Base-by-base conservation (phyloP, 2,329 filamentous ascomycete species). In the Lecanoromycetidae sp. region DNA sequence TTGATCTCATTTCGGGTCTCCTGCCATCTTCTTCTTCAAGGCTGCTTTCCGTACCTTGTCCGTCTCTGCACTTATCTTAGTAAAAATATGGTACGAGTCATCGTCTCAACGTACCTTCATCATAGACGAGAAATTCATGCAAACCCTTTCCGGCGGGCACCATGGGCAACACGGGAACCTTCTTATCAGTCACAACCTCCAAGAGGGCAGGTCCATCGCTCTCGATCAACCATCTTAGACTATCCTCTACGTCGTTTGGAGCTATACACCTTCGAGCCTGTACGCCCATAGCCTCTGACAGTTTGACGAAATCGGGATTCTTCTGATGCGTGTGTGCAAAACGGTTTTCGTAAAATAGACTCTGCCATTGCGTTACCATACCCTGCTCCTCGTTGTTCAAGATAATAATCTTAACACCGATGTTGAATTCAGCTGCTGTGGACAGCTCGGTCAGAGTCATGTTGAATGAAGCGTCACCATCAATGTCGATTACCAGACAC, bases 291-390 rank as follows among this genome's bases (percentile, higher is more conserved):
- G 90, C 82, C 55, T 95, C 85, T 27, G 86, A 79, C 38, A 96
- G 73, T 71, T 91, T 94, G 67, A 90, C 84, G 63, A 96, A 96
- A 63, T 95, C 80, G n/a, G 90, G 87, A 66, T 96, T 96, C 62
- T 78, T 75, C 69, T 94, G 88, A 65, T 96, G 90, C 0, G 90
- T 95, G 65, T 94, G 88, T 29, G 87, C 76, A 58, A 47, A 96
- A 57, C 90, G 80, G 62, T 95, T 87, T 65, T 94, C 84, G 70
- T 94, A 96, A 71, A 96, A 96, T 55, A 96, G 79, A 58, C 87
- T 88, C 68, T 96, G 90, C 90, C 90, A 96, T 70, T 95, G 90
- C 1, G 88, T 95, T 35, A 96, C 88, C 90, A 96, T 96, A 9
- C 90, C 90, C 69, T 95, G 90, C 68, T 96, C 87, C 66, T 94